Evolutionary conservation across 1,284 basidiomycete species (phyloP).

Genomic region (Naganishia albida): DNA sequence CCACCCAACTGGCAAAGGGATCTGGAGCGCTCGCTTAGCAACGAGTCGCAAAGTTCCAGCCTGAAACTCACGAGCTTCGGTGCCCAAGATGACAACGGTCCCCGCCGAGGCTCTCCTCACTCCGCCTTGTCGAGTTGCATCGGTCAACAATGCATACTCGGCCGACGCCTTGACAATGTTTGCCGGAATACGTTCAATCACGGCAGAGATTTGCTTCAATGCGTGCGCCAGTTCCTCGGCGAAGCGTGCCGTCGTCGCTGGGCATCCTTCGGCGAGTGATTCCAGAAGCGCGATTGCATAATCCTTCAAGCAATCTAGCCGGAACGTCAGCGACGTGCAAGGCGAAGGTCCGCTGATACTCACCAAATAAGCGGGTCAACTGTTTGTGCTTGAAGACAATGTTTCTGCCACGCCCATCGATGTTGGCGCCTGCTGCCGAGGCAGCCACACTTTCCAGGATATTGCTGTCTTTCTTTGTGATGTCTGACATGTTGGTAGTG

Average conservation of each 20-base stretch:
- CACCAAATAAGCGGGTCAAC: conserved; percentile 28
- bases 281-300: not conserved
- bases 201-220: conserved; percentile 5
- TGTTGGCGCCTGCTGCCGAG: conserved; percentile 20
- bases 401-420: conserved; percentile 23
- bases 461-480: conserved; percentile 1
- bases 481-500: not conserved
- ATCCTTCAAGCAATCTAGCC: conserved; percentile 5
- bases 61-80: conserved; percentile 13
- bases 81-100: conserved; percentile 26
- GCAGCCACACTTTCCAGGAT: conserved; percentile 8
- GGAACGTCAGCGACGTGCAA: not conserved
- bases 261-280: conserved; percentile 2
- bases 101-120: conserved; percentile 6
- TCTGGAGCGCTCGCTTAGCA: not conserved
- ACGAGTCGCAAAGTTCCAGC: not conserved
- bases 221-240: conserved; percentile 22
- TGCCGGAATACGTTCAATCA: conserved; percentile 11
- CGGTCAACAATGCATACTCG: conserved; percentile 7
- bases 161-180: conserved; percentile 20
- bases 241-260: not conserved
- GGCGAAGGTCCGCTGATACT: not conserved
- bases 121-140: conserved; percentile 11
- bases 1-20: conserved; percentile 29
- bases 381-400: conserved; percentile 31